phyloP scores from a whole-genome alignment of 768 basidiomycete genomes.

The Dictyophora rubrovolvata region DNA sequence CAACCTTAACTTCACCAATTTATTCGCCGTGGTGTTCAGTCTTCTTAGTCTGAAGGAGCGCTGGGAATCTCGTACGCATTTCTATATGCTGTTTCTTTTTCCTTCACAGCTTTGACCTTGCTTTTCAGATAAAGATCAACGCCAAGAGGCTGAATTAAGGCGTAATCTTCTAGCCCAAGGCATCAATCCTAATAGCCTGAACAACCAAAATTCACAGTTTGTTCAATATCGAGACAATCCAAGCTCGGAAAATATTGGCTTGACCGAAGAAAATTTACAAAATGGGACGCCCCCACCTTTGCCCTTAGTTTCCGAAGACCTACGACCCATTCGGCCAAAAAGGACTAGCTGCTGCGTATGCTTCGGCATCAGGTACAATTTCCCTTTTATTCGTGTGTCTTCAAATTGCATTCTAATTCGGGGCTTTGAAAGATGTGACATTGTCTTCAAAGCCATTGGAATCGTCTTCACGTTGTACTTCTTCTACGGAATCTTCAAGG shows the following conservation, averaged over 20 bases:
- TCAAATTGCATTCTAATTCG: background rate
- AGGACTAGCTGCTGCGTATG: constrained; percentile 37
- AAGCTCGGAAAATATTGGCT: constrained; percentile 23
- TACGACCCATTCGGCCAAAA: constrained; percentile 23
- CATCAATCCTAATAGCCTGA: constrained; percentile 15
- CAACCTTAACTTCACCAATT: constrained; percentile 27
- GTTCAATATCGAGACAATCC: constrained; percentile 25
- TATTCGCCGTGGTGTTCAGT: constrained; percentile 35
- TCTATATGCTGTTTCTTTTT: background rate
- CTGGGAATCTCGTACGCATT: constrained; percentile 35
- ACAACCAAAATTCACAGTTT: constrained; percentile 21
- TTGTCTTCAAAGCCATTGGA: constrained; percentile 47
- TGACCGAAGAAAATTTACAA: constrained; percentile 19
- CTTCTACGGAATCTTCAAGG: constrained; percentile 33
- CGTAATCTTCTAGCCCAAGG: constrained; percentile 32
- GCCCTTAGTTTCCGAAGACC: constrained; percentile 16
- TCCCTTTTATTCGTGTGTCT: background rate
- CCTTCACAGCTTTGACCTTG: background rate
- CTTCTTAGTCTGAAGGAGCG: constrained; percentile 38
- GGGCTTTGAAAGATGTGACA: constrained; percentile 29
- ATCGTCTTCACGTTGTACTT: constrained; percentile 34
- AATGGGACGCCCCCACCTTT: constrained; percentile 11
- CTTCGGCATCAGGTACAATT: constrained; percentile 38
- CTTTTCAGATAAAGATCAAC: background rate
- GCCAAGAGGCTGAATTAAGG: background rate